Percentiles rank a stretch among this genome's conserved stretches.
Evolutionary conservation across 78 protist species (phyloP).

Genomic region (Cavenderia fasciculata): DNA sequence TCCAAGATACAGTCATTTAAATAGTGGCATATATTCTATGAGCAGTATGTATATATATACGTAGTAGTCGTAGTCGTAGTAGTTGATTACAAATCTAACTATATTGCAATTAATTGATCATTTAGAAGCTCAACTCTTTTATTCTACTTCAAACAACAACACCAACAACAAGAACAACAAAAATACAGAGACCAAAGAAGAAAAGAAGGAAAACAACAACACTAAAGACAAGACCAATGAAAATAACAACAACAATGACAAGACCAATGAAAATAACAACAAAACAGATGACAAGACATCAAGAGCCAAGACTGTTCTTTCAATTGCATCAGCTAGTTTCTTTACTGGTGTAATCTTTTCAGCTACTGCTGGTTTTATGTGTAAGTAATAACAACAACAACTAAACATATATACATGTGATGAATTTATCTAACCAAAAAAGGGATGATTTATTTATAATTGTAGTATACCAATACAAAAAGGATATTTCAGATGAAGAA

Average conservation of each 20-base stretch:
- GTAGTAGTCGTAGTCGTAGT: too few species aligned
- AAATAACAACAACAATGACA: background rate
- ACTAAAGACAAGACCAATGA: background rate
- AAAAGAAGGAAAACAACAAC: background rate
- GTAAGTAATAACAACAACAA: too few species aligned
- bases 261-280: background rate
- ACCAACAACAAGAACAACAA: background rate
- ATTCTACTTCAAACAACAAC: too few species aligned
- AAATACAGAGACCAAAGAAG: background rate
- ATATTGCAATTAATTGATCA: too few species aligned
- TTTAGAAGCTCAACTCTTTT: background rate
- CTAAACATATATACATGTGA: too few species aligned
- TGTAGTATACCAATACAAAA: conserved; percentile 14
- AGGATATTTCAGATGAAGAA: conserved; percentile 37
- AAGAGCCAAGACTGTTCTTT: background rate
- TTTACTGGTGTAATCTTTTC: background rate
- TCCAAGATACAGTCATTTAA: too few species aligned
- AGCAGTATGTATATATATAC: too few species aligned
- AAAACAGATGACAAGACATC: too few species aligned
- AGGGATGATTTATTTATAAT: too few species aligned
- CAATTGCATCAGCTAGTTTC: background rate
- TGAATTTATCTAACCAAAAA: too few species aligned
- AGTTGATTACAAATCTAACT: too few species aligned
- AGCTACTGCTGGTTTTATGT: background rate
- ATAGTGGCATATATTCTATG: too few species aligned